Percentiles rank a stretch among this genome's conserved stretches.
Conservation (phyloP, 1,284 basidiomycete species). For the Prillingera fragicola region DNA sequence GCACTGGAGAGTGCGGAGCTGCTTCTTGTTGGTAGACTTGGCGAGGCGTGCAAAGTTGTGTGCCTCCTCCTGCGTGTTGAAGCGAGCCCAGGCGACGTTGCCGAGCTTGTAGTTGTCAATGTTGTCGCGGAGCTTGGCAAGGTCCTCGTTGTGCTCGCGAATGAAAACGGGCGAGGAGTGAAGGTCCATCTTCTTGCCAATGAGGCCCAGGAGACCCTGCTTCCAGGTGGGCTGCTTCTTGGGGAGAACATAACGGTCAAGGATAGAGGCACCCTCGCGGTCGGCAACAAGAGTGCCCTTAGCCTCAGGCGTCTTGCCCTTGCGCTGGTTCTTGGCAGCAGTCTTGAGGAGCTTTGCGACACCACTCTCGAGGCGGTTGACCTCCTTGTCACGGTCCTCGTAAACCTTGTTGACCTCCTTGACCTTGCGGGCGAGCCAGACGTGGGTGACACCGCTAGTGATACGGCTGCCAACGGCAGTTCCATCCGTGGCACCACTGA, state of each 20-base stretch:
- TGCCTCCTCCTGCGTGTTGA: conserved; percentile 64
- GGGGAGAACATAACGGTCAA: conserved; percentile 45
- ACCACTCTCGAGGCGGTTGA: conserved; percentile 74
- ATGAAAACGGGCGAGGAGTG: conserved; percentile 53
- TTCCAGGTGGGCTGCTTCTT: conserved; percentile 57
- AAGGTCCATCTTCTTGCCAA: conserved; percentile 54
- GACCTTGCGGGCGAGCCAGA: conserved; percentile 84
- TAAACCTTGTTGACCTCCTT: conserved; percentile 78
- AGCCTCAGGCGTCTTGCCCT: conserved; percentile 46
- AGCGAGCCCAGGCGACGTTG: conserved; percentile 75
- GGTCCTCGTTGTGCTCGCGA: conserved; percentile 49
- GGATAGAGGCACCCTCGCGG: conserved; percentile 57
- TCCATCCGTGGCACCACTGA: conserved; percentile 21
- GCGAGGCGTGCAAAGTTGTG: conserved; percentile 58
- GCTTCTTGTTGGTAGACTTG: conserved; percentile 48
- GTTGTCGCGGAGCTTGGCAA: conserved; percentile 55
- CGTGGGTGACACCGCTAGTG: conserved; percentile 66
- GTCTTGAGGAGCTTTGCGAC: conserved; percentile 69
- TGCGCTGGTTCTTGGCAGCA: conserved; percentile 60
- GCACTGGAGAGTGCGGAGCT: conserved; percentile 53
- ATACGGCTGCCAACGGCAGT: conserved; percentile 59
- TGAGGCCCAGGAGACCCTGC: conserved; percentile 52
- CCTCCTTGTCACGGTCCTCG: conserved; percentile 68
- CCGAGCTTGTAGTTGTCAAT: conserved; percentile 45
- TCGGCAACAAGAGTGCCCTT: conserved; percentile 51